Evolutionary conservation across 352 stramenopile genomes (phyloP).

Genomic region (Globisporangium lucens): DNA sequence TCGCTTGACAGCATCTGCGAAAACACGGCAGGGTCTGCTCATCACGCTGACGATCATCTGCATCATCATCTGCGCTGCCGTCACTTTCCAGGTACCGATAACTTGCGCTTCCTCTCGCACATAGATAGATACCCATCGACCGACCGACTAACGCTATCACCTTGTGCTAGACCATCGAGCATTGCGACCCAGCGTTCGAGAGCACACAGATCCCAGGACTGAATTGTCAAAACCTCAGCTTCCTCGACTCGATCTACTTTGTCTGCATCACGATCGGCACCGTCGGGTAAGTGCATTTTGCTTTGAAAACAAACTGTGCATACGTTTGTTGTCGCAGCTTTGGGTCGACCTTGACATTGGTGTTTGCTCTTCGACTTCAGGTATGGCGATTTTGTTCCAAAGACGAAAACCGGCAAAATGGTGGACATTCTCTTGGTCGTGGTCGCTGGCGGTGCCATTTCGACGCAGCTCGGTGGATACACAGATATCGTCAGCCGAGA

Average conservation of each 20-base stretch:
- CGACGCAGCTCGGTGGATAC: slow-evolving; percentile 62
- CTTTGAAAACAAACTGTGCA: neutral
- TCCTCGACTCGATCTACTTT: slow-evolving; percentile 80
- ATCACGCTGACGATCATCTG: slow-evolving; percentile 52
- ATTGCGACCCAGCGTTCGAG: slow-evolving; percentile 37
- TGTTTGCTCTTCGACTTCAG: neutral
- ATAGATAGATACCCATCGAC: neutral
- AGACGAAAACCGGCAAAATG: slow-evolving; percentile 54
- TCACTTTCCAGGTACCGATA: slow-evolving; percentile 51
- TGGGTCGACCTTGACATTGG: neutral
- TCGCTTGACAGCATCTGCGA: slow-evolving; percentile 52
- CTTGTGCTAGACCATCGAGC: slow-evolving; percentile 49
- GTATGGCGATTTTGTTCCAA: slow-evolving; percentile 73
- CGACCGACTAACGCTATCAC: neutral
- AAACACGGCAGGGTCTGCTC: slow-evolving; percentile 45
- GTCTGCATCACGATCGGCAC: slow-evolving; percentile 84
- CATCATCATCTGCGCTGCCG: slow-evolving; percentile 62
- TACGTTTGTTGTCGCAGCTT: neutral
- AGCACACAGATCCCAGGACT: slow-evolving; percentile 19
- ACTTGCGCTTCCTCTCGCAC: neutral
- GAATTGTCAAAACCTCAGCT: slow-evolving; percentile 67
- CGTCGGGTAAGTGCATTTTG: slow-evolving; percentile 46
- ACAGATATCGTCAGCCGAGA: slow-evolving; percentile 71
- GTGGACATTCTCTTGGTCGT: slow-evolving; percentile 73
- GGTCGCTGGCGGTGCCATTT: slow-evolving; percentile 64